Base-by-base conservation (phyloP, 2,329 filamentous ascomycete genomes). In the Penicillium digitatum region DNA sequence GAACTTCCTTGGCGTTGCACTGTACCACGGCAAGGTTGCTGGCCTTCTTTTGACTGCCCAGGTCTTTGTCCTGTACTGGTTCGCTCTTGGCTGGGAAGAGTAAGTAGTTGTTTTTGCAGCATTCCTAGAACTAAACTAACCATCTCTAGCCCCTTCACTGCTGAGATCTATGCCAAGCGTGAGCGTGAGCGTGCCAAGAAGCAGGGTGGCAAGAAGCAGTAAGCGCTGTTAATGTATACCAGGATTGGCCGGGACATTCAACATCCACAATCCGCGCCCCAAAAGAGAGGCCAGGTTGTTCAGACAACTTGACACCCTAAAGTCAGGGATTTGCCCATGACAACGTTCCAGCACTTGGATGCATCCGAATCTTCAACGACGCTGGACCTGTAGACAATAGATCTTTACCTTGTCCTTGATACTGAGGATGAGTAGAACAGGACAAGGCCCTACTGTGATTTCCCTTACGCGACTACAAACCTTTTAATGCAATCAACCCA, bases 21-120 rank as follows among this genome's bases (percentile, higher is more conserved):
- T 99, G 55, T 84, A 90, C 71, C 90, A 86, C 68, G 91, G 89
- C 52, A 94, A 91, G 77, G 91, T 91, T 0, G 94, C 93, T 0
- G 94, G 94, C 1, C 64, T 97, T 35, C 67, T 93, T 48, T 73
- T 96, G 65, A 91, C 90, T 0, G 79, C 73, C 16, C 81, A 89
- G 77, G 92, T 96, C 14, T 82, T 88, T 63, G 67, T 87, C 26
- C 84, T 90, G 54, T 97, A 97, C 75, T 79, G 86, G 69, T 75
- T 96, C 59, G 93, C 93, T 11, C 80, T 96, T 69, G 79, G 80
- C 66, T 96, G 86, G 77, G 93, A 97, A 79, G 93, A 97, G 79
- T 81, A 72, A 71, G 77, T 74, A 53, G 47, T 34, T 45, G 34
- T 26, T 52, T 20, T 20, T 10, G 16, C 20, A 34, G 20, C 8